Evolutionary conservation across 805 yeast genomes (phyloP).

Genomic region (Clavispora phyllophila): DNA sequence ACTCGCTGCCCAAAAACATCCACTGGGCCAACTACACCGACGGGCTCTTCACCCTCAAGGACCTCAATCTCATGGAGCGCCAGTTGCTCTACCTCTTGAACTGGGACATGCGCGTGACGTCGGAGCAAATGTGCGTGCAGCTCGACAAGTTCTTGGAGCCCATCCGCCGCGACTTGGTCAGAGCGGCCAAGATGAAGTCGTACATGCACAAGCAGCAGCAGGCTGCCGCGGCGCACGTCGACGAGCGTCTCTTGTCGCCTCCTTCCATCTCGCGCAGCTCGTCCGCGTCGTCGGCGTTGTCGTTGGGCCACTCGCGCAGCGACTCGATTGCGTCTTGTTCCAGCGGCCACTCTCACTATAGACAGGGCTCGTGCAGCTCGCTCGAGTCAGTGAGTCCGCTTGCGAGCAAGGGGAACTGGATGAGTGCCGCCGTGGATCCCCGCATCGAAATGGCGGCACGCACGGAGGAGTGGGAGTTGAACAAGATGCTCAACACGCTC

Average conservation of each 20-base stretch:
- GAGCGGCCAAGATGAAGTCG: slow-evolving; percentile 28
- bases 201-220: slow-evolving; percentile 24
- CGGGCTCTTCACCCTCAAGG: slow-evolving; percentile 61
- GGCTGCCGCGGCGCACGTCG: slow-evolving; percentile 12
- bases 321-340: slow-evolving; percentile 3
- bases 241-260: not conserved
- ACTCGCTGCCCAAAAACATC: slow-evolving; percentile 68
- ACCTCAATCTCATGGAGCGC: slow-evolving; percentile 76
- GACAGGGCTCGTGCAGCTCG: slow-evolving; percentile 20
- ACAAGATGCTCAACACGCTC: slow-evolving; percentile 10
- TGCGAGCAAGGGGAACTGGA: slow-evolving; percentile 2
- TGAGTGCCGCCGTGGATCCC: slow-evolving; percentile 8
- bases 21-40: slow-evolving; percentile 81
- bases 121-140: slow-evolving; percentile 37
- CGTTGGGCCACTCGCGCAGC: slow-evolving; percentile 8
- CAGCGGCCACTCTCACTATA: slow-evolving; percentile 11
- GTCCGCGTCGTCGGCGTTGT: slow-evolving; percentile 12
- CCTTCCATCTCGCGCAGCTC: slow-evolving; percentile 13
- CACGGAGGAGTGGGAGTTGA: slow-evolving; percentile 12
- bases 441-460: slow-evolving; percentile 12
- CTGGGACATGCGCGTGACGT: slow-evolving; percentile 58
- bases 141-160: slow-evolving; percentile 48
- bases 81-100: slow-evolving; percentile 62
- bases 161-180: slow-evolving; percentile 38
- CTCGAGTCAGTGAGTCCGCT: slow-evolving; percentile 14